These are phyloP conservation scores for Kazachstania viticola DNA, from an alignment of 805 yeast species.

Conservation along the genomic window DNA sequence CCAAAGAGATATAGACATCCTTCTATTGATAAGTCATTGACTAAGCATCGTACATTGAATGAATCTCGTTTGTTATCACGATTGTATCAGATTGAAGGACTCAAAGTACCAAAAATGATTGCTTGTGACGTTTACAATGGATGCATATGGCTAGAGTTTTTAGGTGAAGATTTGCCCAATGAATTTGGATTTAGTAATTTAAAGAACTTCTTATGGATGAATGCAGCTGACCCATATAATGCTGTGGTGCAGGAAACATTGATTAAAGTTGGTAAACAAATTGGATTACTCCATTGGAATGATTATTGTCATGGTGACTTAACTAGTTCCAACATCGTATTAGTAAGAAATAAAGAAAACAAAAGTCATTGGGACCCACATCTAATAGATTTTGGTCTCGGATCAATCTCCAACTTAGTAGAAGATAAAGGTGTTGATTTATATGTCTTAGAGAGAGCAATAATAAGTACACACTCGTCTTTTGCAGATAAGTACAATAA, in stretches of 20 bases:
- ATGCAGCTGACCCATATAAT: conserved; percentile 29
- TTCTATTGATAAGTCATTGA: conserved; percentile 59
- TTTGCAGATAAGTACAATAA: conserved; percentile 49
- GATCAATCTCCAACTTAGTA: conserved; percentile 58
- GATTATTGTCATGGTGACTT: conserved; percentile 90
- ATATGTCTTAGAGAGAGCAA: conserved; percentile 87
- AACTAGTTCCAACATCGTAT: conserved; percentile 77
- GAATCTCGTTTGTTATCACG: conserved; percentile 71
- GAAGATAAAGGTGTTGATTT: conserved; percentile 97
- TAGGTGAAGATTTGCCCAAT: conserved; percentile 46
- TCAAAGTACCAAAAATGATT: conserved; percentile 62
- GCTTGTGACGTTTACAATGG: conserved; percentile 72
- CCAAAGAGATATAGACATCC: conserved; percentile 86
- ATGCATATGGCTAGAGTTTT: conserved; percentile 75
- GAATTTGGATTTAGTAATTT: conserved; percentile 45
- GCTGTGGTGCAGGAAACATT: conserved; percentile 35
- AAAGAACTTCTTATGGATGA: conserved; percentile 63
- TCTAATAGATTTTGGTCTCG: conserved; percentile 85
- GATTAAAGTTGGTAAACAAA: conserved; percentile 46
- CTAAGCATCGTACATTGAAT: conserved; percentile 69
- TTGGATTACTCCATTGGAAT: conserved; percentile 60
- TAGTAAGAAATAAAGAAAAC: conserved; percentile 25
- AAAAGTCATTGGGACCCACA: conserved; percentile 33
- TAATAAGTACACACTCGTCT: conserved; percentile 79
- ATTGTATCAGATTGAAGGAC: conserved; percentile 34